A percentile compares a stretch with the other conserved stretches of the same genome.
These are phyloP conservation scores for Taxillus chinensis DNA, from an alignment of 164 flowering plant genomes.

Conservation along the genomic window DNA sequence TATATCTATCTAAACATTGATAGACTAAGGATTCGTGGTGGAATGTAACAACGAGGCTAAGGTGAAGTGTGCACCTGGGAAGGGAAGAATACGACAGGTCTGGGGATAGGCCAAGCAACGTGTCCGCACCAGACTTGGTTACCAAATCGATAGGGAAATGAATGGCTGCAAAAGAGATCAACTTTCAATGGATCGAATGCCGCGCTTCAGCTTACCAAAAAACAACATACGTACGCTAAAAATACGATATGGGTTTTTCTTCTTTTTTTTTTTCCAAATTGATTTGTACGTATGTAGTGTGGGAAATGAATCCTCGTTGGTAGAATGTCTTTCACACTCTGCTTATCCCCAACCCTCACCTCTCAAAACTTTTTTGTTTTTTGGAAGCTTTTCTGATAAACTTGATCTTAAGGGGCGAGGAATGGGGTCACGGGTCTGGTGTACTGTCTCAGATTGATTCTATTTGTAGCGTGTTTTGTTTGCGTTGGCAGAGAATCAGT, in stretches of 20 bases:
- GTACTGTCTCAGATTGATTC: neutral
- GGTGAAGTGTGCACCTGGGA: slow-evolving; percentile 15
- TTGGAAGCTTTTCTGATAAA: neutral
- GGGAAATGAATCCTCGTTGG: slow-evolving; percentile 21
- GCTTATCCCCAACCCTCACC: slow-evolving; percentile 41
- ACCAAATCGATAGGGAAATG: slow-evolving; percentile 7
- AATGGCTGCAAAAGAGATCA: slow-evolving; percentile 26
- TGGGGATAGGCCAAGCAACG: neutral
- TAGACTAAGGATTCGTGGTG: slow-evolving; percentile 20
- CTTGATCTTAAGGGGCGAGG: neutral
- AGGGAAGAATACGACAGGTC: slow-evolving; percentile 24
- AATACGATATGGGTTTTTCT: no score
- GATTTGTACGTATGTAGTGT: neutral
- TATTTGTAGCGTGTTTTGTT: no score
- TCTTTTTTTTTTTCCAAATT: neutral
- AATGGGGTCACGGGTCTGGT: neutral
- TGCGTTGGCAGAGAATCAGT: no score
- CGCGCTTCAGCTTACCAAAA: neutral
- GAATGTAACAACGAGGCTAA: slow-evolving; percentile 11
- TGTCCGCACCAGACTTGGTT: slow-evolving; percentile 5
- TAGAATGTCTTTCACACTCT: slow-evolving; percentile 37
- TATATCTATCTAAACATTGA: no score
- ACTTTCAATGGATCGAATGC: slow-evolving; percentile 45
- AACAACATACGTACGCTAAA: no score
- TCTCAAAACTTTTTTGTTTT: slow-evolving; percentile 7